phyloP scores from a whole-genome alignment of 345 rosid species.

The Acer campestre region DNA sequence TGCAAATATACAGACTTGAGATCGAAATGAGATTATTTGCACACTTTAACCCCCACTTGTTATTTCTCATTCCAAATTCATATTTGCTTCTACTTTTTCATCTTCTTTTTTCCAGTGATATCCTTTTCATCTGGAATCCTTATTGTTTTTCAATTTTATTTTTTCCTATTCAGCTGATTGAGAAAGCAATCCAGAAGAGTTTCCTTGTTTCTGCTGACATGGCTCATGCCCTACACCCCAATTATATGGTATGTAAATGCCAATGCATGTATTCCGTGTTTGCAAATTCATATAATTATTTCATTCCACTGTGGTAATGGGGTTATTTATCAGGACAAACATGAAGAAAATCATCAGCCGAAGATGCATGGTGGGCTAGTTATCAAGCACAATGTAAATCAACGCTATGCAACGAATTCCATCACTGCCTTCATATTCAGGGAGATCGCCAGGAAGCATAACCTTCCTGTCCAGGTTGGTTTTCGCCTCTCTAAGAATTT shows the following conservation, averaged over 20 bases:
- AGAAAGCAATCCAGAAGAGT: constrained; percentile 88
- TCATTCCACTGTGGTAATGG: constrained; percentile 19
- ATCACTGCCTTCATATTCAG: constrained; percentile 78
- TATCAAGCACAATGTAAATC: constrained; percentile 94
- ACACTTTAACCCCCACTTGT: background rate
- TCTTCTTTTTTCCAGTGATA: background rate
- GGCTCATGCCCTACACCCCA: constrained; percentile 99
- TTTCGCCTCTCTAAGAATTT: background rate
- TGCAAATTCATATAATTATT: constrained; percentile 12
- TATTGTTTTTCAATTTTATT: constrained; percentile 3
- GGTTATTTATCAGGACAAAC: constrained; percentile 69
- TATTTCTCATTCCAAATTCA: background rate
- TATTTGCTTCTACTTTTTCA: no score
- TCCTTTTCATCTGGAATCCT: background rate
- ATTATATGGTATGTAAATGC: constrained; percentile 59
- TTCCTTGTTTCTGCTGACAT: constrained; percentile 93
- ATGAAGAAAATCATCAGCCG: constrained; percentile 96
- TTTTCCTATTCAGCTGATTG: constrained; percentile 57
- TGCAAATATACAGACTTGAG: background rate
- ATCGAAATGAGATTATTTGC: background rate
- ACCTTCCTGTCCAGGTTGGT: constrained; percentile 79
- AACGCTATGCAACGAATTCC: constrained; percentile 94
- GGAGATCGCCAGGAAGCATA: constrained; percentile 78
- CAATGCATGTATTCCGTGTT: constrained; percentile 4
- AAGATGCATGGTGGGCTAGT: constrained; percentile 99